Evolutionary conservation across 306 rosid genomes (phyloP).

Genomic region (Cicer cuneatum): DNA sequence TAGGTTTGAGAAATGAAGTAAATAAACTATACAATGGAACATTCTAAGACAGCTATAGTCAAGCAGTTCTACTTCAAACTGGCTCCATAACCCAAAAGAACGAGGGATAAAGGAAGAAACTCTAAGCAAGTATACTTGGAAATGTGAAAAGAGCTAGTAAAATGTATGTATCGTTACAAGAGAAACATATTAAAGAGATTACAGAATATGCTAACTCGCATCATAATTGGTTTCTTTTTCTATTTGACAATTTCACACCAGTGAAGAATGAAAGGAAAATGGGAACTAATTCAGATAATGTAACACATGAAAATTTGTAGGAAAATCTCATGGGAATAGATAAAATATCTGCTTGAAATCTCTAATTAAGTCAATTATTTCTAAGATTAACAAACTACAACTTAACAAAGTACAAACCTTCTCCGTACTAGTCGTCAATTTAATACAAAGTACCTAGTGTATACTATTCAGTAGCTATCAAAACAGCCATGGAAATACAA

Average conservation of each 20-base stretch:
- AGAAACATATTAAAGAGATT: constrained; percentile 20
- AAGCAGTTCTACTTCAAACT: constrained; percentile 12
- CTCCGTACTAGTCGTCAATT: constrained; percentile 4
- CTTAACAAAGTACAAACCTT: constrained; percentile 9
- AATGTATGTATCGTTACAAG: constrained; percentile 1
- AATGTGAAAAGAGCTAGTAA: constrained; percentile 17
- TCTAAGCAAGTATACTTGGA: constrained; percentile 11
- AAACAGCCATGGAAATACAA: constrained; percentile 19
- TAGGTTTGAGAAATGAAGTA: constrained; percentile 9
- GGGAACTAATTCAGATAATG: constrained; percentile 24
- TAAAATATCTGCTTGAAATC: neutral
- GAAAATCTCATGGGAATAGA: constrained; percentile 13
- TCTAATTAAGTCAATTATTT: neutral
- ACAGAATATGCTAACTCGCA: constrained; percentile 1
- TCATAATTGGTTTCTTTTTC: constrained; percentile 2
- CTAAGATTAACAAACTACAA: constrained; percentile 19
- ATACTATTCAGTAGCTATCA: constrained; percentile 17
- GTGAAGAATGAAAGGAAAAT: neutral
- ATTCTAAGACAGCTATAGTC: constrained; percentile 14
- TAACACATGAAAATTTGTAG: neutral
- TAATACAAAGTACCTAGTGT: neutral
- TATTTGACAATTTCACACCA: constrained; percentile 2
- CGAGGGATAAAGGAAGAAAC: neutral
- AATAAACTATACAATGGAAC: neutral
- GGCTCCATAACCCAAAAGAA: constrained; percentile 32